Conservation (phyloP, 2,329 filamentous ascomycete species). For the Capronia epimyces region DNA sequence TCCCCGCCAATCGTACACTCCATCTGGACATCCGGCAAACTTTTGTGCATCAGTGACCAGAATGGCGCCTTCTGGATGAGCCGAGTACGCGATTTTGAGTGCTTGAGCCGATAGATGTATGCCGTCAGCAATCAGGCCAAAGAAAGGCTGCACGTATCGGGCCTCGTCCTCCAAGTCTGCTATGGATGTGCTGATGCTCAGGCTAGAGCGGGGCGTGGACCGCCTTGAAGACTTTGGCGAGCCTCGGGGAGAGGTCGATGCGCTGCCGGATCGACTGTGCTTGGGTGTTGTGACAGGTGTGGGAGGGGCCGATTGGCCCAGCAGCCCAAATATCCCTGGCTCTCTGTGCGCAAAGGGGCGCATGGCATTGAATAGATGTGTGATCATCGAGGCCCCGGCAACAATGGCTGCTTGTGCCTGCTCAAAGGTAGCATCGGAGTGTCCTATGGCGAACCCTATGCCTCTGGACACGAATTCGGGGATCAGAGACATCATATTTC, state of each 20-base stretch:
- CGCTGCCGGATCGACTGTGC: constrained; percentile 17
- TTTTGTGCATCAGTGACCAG: constrained; percentile 92
- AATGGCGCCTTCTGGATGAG: constrained; percentile 77
- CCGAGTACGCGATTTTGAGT: constrained; percentile 81
- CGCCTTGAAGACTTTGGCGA: constrained; percentile 24
- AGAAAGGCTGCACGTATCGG: constrained; percentile 55
- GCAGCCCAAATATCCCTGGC: constrained; percentile 79
- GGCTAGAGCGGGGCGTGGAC: constrained; percentile 22
- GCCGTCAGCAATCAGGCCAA: constrained; percentile 84
- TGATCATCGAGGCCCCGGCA: constrained; percentile 82
- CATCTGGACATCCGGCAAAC: constrained; percentile 75
- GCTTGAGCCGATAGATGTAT: constrained; percentile 85
- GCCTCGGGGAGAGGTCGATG: constrained; percentile 14
- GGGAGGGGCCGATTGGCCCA: constrained; percentile 57
- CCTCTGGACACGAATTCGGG: constrained; percentile 58
- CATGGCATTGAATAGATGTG: constrained; percentile 93
- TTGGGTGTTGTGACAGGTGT: constrained; percentile 24
- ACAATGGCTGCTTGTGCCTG: constrained; percentile 65
- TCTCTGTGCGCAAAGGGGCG: constrained; percentile 83
- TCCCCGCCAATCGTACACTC: constrained; percentile 81
- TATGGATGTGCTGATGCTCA: constrained; percentile 24
- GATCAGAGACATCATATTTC: constrained; percentile 64
- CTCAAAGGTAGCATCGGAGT: constrained; percentile 83
- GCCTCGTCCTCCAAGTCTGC: constrained; percentile 19
- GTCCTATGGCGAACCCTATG: constrained; percentile 75